A percentile compares a stretch with the other conserved stretches of the same genome.
Evolutionary conservation across 1,284 basidiomycete genomes (phyloP).

Genomic region (Agaricales sp.): DNA sequence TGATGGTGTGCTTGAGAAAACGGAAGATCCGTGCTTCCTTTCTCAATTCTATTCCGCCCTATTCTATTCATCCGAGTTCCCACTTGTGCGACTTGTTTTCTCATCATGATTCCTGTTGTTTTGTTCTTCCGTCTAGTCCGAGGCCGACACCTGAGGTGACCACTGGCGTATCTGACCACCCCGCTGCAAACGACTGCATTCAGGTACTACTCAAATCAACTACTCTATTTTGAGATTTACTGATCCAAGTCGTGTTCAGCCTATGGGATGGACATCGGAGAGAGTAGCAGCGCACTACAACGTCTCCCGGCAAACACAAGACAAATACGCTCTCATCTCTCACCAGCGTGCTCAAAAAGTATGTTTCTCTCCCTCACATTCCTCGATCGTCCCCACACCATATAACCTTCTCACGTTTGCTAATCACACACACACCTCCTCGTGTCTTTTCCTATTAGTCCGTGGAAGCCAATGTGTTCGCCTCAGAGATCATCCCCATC

Average conservation of each 20-base stretch:
- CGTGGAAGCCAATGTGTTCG: slow-evolving; percentile 52
- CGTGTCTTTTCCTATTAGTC: slow-evolving; percentile 31
- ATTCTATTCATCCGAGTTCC: slow-evolving; percentile 2
- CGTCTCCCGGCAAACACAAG: slow-evolving; percentile 68
- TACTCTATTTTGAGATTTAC: slow-evolving; percentile 3
- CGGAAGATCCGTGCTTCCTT: too few species aligned
- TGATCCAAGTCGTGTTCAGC: slow-evolving; percentile 31
- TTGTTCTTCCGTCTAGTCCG: slow-evolving; percentile 36
- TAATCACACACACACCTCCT: background rate
- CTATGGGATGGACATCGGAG: slow-evolving; percentile 92
- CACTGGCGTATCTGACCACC: slow-evolving; percentile 38
- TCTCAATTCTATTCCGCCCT: slow-evolving; percentile 2
- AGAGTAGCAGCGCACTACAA: slow-evolving; percentile 73
- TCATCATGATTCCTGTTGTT: background rate
- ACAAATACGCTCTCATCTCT: slow-evolving; percentile 73
- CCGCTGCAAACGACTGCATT: slow-evolving; percentile 64
- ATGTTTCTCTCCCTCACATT: slow-evolving; percentile 8
- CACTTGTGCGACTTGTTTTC: background rate
- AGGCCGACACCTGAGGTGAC: slow-evolving; percentile 69
- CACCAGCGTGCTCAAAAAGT: slow-evolving; percentile 70
- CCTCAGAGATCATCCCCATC: slow-evolving; percentile 74
- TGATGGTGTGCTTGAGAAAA: too few species aligned
- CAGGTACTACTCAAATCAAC: slow-evolving; percentile 28
- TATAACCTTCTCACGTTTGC: background rate
- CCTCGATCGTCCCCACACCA: slow-evolving; percentile 4